These are phyloP conservation scores for Hypoxylon sp. DNA, from an alignment of 2,329 filamentous ascomycete species.

Conservation along the genomic window DNA sequence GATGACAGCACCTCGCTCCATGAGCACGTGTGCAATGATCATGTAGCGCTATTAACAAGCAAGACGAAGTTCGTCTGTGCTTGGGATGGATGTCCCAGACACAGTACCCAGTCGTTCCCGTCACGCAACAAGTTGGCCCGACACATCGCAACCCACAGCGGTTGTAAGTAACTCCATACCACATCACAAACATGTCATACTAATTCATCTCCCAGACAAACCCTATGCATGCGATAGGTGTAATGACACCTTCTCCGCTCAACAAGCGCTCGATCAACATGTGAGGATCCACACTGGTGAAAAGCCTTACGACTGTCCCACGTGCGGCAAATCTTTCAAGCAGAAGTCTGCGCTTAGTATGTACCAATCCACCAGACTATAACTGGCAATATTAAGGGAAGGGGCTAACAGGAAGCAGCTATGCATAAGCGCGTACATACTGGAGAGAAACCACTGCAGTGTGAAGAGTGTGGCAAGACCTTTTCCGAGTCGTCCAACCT, in stretches of 20 bases:
- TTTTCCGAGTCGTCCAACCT: slow-evolving; percentile 76
- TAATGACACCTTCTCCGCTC: slow-evolving; percentile 70
- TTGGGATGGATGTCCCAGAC: slow-evolving; percentile 49
- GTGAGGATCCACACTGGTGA: slow-evolving; percentile 74
- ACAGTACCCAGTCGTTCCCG: slow-evolving; percentile 45
- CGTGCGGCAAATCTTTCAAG: slow-evolving; percentile 70
- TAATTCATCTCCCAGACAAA: slow-evolving; percentile 60
- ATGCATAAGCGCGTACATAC: slow-evolving; percentile 76
- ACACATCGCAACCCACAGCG: slow-evolving; percentile 52
- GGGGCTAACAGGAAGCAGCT: slow-evolving; percentile 55
- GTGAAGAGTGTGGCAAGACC: slow-evolving; percentile 67
- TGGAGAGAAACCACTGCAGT: slow-evolving; percentile 71
- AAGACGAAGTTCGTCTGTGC: slow-evolving; percentile 49
- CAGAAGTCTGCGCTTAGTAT: slow-evolving; percentile 75
- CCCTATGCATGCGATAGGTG: slow-evolving; percentile 69
- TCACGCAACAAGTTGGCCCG: slow-evolving; percentile 51
- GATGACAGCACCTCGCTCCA: slow-evolving; percentile 42
- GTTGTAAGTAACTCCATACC: slow-evolving; percentile 35
- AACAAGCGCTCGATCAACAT: slow-evolving; percentile 76
- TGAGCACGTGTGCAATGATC: slow-evolving; percentile 45
- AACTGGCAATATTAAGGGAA: slow-evolving; percentile 2
- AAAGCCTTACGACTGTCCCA: slow-evolving; percentile 70
- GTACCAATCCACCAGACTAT: slow-evolving; percentile 43
- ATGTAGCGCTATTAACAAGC: slow-evolving; percentile 43
- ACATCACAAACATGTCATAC: slow-evolving; percentile 15